phyloP scores from a whole-genome alignment of 2,329 filamentous ascomycete genomes.

The Boeremia exigua region DNA sequence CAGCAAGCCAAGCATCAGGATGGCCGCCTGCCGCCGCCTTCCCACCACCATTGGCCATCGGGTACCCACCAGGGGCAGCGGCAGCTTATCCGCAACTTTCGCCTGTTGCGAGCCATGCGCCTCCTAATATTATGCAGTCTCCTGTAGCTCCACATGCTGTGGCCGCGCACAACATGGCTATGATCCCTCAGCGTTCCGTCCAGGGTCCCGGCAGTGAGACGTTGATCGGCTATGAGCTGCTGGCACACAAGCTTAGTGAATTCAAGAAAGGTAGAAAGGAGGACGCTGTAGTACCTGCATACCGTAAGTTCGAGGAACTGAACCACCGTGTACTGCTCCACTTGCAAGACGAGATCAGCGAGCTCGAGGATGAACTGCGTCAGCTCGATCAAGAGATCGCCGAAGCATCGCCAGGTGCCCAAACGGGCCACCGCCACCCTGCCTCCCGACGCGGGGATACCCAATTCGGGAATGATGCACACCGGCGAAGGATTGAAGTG shows the following conservation, averaged over 20 bases:
- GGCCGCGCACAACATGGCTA: slow-evolving; percentile 27
- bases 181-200: slow-evolving; percentile 36
- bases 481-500: slow-evolving; percentile 66
- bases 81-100: slow-evolving; percentile 36
- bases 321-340: slow-evolving; percentile 84
- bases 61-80: slow-evolving; percentile 32
- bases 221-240: slow-evolving; percentile 47
- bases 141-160: slow-evolving; percentile 30
- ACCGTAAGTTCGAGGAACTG: slow-evolving; percentile 80
- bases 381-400: slow-evolving; percentile 68
- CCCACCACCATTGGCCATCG: slow-evolving; percentile 34
- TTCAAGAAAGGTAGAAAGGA: slow-evolving; percentile 27
- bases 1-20: slow-evolving; percentile 25
- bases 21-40: slow-evolving; percentile 34
- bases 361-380: slow-evolving; percentile 79
- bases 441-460: slow-evolving; percentile 67
- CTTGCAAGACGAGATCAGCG: slow-evolving; percentile 82
- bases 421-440: slow-evolving; percentile 49
- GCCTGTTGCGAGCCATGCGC: slow-evolving; percentile 27
- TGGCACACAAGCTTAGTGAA: slow-evolving; percentile 46
- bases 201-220: slow-evolving; percentile 36
- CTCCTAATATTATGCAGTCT: slow-evolving; percentile 32
- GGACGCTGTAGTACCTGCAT: slow-evolving; percentile 64
- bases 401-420: slow-evolving; percentile 42
- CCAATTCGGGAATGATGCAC: slow-evolving; percentile 62